Base-by-base conservation (phyloP, 164 flowering plant genomes). In the Hamamelis virginiana region DNA sequence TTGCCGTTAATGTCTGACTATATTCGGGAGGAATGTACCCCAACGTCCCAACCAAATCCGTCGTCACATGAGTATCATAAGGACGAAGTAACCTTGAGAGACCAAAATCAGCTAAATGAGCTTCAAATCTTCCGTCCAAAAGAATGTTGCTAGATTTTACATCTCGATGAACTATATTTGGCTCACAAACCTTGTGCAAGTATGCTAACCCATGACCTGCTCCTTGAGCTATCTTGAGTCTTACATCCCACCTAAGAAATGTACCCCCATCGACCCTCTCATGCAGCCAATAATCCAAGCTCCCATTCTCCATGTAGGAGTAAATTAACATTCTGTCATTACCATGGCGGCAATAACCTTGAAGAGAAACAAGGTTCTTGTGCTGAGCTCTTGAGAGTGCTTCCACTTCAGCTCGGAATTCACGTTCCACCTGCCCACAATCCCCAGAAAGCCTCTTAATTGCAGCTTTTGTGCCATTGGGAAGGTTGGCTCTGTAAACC, bases 1-100 rank as follows among this genome's bases (percentile, higher is more conserved):
- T 91, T 41, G 94, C 97, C 1, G 82, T 82, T 67, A 82, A 65
- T 4, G 94, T 81, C 77, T 89, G 94, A 45, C 92, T 74, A 45
- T 91, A 91, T 66, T 89, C 97, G 1, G 94, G 97, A 57, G 97
- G 97, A 14, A 91, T 91, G 53, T 91, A 91, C 0, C 97, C 97
- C 59, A 91, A 78, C 5, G 97, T 91, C 8, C 97, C 97, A 43
- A 91, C 94, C 68, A 88, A 78, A 70, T 91, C 97, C 1, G 97
- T 91, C 12, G 97, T 88, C 22, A 91, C 94, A 74, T 91, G 97
- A 19, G 97, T 91, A 70, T 86, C 89, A 58, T 88, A 91, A 0
- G 97, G 97, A n/a, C 72, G 70, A 16, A 91, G 76, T 8, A 91
- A 76, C 81, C 97, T 80, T 18, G 94, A 78, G 28, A 91, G 86